Conservation (phyloP, 1,284 basidiomycete species). For the Baeospora myosura region DNA sequence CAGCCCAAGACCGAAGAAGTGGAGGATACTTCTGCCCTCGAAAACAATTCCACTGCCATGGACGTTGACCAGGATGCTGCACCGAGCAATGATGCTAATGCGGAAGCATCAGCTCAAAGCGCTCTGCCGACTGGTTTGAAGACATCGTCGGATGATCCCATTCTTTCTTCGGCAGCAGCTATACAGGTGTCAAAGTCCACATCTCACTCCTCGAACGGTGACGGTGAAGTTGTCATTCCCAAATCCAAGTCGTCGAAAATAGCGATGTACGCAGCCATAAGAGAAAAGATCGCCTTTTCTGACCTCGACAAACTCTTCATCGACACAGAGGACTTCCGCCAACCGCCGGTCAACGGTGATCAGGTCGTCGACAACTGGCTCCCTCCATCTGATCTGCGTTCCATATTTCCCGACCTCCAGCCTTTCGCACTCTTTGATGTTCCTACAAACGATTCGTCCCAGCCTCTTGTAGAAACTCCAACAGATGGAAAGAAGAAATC, state of each 20-base stretch:
- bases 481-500: constrained; percentile 45
- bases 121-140: constrained; percentile 19
- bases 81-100: neutral
- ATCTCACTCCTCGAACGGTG: constrained; percentile 28
- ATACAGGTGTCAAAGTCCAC: constrained; percentile 23
- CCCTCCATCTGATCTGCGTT: constrained; percentile 41
- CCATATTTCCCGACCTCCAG: constrained; percentile 60
- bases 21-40: constrained; percentile 47
- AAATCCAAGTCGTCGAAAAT: constrained; percentile 33
- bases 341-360: constrained; percentile 26
- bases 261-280: constrained; percentile 44
- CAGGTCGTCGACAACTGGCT: constrained; percentile 23
- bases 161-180: constrained; percentile 28
- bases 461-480: constrained; percentile 18
- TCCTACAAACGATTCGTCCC: too few relatives aligned
- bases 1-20: constrained; percentile 58
- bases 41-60: constrained; percentile 25
- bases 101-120: neutral
- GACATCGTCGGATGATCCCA: constrained; percentile 41
- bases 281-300: constrained; percentile 53
- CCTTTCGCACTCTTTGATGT: constrained; percentile 32
- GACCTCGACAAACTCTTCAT: constrained; percentile 54
- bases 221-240: constrained; percentile 16
- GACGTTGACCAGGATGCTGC: constrained; percentile 25
- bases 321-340: constrained; percentile 40